phyloP scores from a whole-genome alignment of 202 grass and related monocot species.

The Brachypodium distachyon region DNA sequence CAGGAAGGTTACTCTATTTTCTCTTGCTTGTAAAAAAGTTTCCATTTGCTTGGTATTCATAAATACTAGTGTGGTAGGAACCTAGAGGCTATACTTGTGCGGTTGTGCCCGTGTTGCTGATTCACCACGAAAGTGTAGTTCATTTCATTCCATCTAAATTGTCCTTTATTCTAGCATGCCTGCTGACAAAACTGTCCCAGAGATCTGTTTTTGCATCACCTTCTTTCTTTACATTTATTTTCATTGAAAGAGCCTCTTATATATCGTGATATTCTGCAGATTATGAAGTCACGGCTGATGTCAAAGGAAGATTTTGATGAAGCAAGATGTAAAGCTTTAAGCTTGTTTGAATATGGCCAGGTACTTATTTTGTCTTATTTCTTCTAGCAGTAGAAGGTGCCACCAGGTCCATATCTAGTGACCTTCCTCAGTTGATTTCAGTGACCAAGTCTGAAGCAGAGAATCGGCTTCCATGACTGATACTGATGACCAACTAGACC shows the following conservation, averaged over 20 bases:
- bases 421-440: not conserved
- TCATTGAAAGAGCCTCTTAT: not conserved
- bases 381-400: not conserved
- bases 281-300: slow-evolving; percentile 75
- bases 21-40: not conserved
- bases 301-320: slow-evolving; percentile 83
- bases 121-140: not conserved
- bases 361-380: not conserved
- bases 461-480: not conserved
- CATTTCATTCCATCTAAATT: not conserved
- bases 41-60: not conserved
- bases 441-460: not conserved
- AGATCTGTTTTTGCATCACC: not conserved
- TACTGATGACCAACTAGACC: too few relatives aligned
- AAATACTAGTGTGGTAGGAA: not conserved
- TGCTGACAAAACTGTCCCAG: not conserved
- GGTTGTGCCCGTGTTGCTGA: too few relatives aligned
- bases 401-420: not conserved
- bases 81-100: not conserved
- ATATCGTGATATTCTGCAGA: slow-evolving; percentile 43
- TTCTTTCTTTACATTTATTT: not conserved
- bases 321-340: slow-evolving; percentile 70
- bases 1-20: not conserved
- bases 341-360: slow-evolving; percentile 83
- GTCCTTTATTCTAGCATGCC: not conserved